Conservation (phyloP, 129 eudicot species). For the Calendula officinalis region DNA sequence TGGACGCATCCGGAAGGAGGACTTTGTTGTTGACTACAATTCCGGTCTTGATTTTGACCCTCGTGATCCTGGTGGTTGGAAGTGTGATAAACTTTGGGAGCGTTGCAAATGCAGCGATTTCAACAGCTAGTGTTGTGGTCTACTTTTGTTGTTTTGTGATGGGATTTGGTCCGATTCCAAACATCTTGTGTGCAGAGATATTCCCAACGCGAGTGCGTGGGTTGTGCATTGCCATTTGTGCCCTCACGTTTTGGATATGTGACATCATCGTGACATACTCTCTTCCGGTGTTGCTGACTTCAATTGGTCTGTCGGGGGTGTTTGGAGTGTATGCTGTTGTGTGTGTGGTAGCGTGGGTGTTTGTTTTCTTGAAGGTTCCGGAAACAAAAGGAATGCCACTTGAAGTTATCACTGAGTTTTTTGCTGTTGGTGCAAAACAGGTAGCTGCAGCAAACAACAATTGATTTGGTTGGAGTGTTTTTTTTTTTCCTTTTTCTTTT, state of each 20-base stretch:
- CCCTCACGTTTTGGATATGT: slow-evolving; percentile 71
- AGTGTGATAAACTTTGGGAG: slow-evolving; percentile 49
- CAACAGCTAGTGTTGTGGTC: slow-evolving; percentile 63
- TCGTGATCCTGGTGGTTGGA: slow-evolving; percentile 50
- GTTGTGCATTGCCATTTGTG: slow-evolving; percentile 77
- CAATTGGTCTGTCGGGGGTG: slow-evolving; percentile 76
- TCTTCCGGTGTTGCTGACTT: slow-evolving; percentile 62
- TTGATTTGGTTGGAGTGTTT: slow-evolving; percentile 6
- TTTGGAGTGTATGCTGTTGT: slow-evolving; percentile 72
- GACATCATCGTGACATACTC: slow-evolving; percentile 78
- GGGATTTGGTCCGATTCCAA: slow-evolving; percentile 89
- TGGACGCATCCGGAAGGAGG: slow-evolving; percentile 83
- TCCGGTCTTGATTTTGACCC: slow-evolving; percentile 53
- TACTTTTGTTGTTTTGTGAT: slow-evolving; percentile 78
- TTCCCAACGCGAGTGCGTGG: slow-evolving; percentile 96
- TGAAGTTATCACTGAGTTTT: slow-evolving; percentile 52
- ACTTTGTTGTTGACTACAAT: slow-evolving; percentile 58
- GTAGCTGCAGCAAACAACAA: slow-evolving; percentile 32
- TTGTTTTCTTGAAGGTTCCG: slow-evolving; percentile 80
- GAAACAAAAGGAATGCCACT: slow-evolving; percentile 66
- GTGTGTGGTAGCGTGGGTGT: slow-evolving; percentile 61
- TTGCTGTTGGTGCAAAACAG: slow-evolving; percentile 75
- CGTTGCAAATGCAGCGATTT: slow-evolving; percentile 47
- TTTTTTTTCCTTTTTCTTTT: too few relatives aligned
- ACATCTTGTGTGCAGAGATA: slow-evolving; percentile 82